These are phyloP conservation scores for Sophora flavescens DNA, from an alignment of 306 rosid species.

Conservation along the genomic window DNA sequence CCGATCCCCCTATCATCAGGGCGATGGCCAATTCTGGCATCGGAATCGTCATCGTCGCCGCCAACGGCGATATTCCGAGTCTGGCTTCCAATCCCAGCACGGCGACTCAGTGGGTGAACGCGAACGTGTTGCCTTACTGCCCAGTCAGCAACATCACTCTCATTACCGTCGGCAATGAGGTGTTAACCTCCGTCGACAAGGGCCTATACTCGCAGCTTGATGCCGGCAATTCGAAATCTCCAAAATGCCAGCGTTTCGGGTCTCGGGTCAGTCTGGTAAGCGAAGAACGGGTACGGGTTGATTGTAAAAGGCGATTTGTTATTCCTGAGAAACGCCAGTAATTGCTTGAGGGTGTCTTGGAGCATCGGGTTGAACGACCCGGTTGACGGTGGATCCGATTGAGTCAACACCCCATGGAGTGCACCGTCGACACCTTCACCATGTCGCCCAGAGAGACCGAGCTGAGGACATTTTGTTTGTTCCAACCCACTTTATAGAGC, in stretches of 20 bases:
- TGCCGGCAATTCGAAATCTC: constrained; percentile 84
- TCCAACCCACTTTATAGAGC: too few relatives aligned
- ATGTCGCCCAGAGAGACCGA: constrained; percentile 66
- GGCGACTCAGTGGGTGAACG: constrained; percentile 73
- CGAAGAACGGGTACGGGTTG: constrained; percentile 90
- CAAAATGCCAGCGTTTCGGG: constrained; percentile 90
- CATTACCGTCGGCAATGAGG: constrained; percentile 88
- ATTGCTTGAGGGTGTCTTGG: constrained; percentile 50
- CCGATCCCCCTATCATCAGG: constrained; percentile 70
- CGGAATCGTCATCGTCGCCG: constrained; percentile 64
- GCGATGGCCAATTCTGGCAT: constrained; percentile 74
- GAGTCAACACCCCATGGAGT: constrained; percentile 76
- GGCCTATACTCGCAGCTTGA: constrained; percentile 64
- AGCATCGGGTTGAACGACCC: constrained; percentile 66
- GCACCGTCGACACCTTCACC: constrained; percentile 81
- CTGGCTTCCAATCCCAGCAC: constrained; percentile 74
- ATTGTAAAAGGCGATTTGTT: constrained; percentile 71
- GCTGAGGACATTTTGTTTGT: constrained; percentile 70
- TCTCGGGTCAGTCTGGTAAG: constrained; percentile 80
- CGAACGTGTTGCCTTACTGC: constrained; percentile 73
- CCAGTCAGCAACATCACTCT: constrained; percentile 73
- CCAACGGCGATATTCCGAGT: constrained; percentile 71
- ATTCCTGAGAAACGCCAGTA: constrained; percentile 66
- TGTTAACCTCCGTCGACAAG: constrained; percentile 60
- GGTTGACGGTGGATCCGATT: constrained; percentile 87